Evolutionary conservation across 257 asterid species (phyloP).

Genomic region (Nicotiana attenuata): DNA sequence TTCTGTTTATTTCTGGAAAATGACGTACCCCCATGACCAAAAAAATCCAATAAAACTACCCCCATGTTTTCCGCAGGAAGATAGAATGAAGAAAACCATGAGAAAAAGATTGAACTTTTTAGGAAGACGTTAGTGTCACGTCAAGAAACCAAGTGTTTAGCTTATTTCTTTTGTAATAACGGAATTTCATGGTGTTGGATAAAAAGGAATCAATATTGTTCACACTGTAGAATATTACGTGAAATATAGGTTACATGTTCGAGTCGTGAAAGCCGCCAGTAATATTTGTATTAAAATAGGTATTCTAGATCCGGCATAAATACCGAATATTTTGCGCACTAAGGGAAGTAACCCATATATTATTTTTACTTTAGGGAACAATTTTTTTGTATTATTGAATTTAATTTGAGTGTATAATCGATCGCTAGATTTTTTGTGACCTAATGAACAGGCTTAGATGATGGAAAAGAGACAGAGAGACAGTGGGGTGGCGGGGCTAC

Average conservation of each 20-base stretch:
- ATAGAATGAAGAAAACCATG: background rate
- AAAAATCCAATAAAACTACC: background rate
- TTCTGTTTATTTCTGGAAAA: background rate
- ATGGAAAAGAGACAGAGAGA: background rate
- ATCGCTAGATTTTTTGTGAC: background rate
- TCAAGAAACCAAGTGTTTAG: background rate
- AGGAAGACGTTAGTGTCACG: conserved; percentile 4
- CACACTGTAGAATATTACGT: too few species aligned
- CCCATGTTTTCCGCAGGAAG: conserved; percentile 3
- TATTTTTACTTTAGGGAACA: too few species aligned
- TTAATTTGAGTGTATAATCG: background rate
- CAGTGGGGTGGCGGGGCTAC: background rate
- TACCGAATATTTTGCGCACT: too few species aligned
- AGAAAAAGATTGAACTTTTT: background rate
- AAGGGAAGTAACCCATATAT: too few species aligned
- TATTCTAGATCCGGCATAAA: too few species aligned
- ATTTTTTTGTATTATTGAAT: background rate
- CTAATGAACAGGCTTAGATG: background rate
- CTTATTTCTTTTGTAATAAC: background rate
- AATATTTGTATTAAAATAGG: too few species aligned
- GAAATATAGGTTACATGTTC: too few species aligned
- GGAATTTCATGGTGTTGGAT: background rate
- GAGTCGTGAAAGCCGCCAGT: too few species aligned
- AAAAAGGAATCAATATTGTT: background rate
- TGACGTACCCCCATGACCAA: background rate